Evolutionary conservation across 805 yeast genomes (phyloP).

Genomic region (Lachancea waltii): DNA sequence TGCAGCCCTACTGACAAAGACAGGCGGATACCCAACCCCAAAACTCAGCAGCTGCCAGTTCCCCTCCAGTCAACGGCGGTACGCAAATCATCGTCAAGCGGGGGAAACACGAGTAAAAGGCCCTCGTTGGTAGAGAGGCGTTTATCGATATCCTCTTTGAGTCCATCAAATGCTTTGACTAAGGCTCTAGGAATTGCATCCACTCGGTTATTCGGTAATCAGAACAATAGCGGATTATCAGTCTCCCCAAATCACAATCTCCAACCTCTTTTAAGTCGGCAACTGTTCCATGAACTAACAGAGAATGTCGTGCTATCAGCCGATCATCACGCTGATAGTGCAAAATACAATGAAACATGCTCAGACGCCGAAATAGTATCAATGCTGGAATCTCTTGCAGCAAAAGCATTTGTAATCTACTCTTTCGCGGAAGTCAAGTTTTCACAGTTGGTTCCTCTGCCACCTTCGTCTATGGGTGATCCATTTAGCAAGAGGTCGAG

Average conservation of each 20-base stretch:
- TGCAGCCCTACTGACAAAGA: slow-evolving; percentile 38
- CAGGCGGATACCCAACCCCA: slow-evolving; percentile 25
- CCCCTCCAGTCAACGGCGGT: slow-evolving; percentile 4
- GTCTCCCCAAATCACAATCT: slow-evolving; percentile 22
- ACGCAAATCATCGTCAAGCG: slow-evolving; percentile 38
- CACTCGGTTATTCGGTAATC: slow-evolving; percentile 69
- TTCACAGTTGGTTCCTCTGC: slow-evolving; percentile 74
- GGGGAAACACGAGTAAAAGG: slow-evolving; percentile 46
- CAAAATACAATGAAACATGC: slow-evolving; percentile 16
- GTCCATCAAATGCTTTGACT: slow-evolving; percentile 83
- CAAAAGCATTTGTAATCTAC: slow-evolving; percentile 85
- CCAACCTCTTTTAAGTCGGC: slow-evolving; percentile 21
- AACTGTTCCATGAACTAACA: slow-evolving; percentile 27
- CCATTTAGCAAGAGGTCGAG: slow-evolving; percentile 20
- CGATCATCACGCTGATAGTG: slow-evolving; percentile 14
- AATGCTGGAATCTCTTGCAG: slow-evolving; percentile 67
- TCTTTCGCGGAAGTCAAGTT: slow-evolving; percentile 88
- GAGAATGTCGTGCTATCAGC: slow-evolving; percentile 29
- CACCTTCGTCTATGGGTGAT: slow-evolving; percentile 19
- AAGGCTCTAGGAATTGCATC: slow-evolving; percentile 86
- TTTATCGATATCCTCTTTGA: slow-evolving; percentile 55
- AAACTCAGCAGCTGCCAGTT: slow-evolving; percentile 15
- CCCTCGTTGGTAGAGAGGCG: slow-evolving; percentile 60
- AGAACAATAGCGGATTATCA: slow-evolving; percentile 18
- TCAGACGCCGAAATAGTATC: slow-evolving; percentile 36